A percentile compares a stretch with the other conserved stretches of the same genome.
phyloP scores from a whole-genome alignment of 768 basidiomycete genomes.

The Myochromella boudieri region DNA sequence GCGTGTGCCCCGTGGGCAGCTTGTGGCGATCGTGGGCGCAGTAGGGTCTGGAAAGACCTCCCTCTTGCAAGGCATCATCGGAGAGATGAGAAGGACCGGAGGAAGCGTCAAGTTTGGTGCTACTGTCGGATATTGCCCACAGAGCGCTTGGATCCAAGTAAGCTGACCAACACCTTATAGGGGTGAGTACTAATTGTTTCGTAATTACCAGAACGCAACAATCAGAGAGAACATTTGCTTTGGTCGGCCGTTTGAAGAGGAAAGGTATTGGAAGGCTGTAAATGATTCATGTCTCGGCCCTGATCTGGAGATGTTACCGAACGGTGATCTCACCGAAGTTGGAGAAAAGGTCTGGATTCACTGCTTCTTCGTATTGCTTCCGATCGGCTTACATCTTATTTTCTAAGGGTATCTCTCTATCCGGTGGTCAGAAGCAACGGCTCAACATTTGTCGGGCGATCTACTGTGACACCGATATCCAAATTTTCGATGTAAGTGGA shows the following conservation, averaged over 20 bases:
- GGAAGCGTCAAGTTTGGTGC: constrained; percentile 76
- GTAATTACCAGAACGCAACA: constrained; percentile 79
- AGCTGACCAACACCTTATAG: neutral
- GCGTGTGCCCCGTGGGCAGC: constrained; percentile 68
- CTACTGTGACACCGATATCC: constrained; percentile 83
- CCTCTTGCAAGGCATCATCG: constrained; percentile 71
- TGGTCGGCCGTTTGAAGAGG: constrained; percentile 78
- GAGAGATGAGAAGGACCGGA: constrained; percentile 75
- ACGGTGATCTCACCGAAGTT: constrained; percentile 83
- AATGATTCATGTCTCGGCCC: constrained; percentile 76
- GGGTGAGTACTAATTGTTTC: too few relatives aligned
- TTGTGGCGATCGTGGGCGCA: constrained; percentile 84
- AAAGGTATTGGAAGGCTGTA: constrained; percentile 80
- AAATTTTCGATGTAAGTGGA: constrained; percentile 70
- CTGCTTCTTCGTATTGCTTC: neutral
- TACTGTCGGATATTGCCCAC: constrained; percentile 78
- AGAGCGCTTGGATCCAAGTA: constrained; percentile 90
- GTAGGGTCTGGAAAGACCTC: constrained; percentile 75
- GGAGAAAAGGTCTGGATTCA: constrained; percentile 54
- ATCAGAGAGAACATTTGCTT: constrained; percentile 90
- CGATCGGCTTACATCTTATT: constrained; percentile 3
- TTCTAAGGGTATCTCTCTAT: constrained; percentile 75
- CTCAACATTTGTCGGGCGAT: constrained; percentile 85
- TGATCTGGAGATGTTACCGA: constrained; percentile 74
- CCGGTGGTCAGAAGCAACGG: constrained; percentile 79